Conservation (phyloP, 306 rosid species). For the Aeschynomene evenia region DNA sequence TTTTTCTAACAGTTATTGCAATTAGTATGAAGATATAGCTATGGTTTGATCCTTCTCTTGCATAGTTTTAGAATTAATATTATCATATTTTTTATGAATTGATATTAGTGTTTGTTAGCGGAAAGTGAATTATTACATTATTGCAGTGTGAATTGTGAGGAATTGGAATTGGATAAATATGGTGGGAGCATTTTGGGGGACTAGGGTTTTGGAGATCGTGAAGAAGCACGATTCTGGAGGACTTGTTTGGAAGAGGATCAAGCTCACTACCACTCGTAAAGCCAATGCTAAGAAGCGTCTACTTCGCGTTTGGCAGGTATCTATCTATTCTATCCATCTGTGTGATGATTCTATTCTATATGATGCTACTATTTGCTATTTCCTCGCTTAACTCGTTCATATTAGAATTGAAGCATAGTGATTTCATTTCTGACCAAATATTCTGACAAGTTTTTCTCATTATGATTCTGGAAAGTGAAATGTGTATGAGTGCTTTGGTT, state of each 20-base stretch:
- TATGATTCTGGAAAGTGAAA: background rate
- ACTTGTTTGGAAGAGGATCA: constrained; percentile 85
- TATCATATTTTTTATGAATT: no score
- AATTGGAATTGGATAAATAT: background rate
- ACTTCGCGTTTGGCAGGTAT: constrained; percentile 93
- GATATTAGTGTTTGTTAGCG: background rate
- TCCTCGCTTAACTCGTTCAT: background rate
- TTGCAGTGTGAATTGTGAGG: background rate
- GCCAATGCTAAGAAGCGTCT: constrained; percentile 97
- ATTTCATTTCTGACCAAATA: background rate
- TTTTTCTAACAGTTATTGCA: no score
- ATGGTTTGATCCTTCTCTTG: no score
- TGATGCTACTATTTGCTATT: no score
- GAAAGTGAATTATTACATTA: background rate
- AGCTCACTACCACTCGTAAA: constrained; percentile 86
- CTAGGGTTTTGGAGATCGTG: constrained; percentile 79
- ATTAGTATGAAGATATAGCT: no score
- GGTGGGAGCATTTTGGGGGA: constrained; percentile 90
- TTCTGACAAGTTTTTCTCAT: background rate
- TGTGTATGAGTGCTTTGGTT: no score
- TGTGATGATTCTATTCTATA: background rate
- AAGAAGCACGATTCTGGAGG: constrained; percentile 97
- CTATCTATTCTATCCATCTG: background rate
- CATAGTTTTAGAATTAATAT: no score
- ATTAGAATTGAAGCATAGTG: background rate